Base-by-base conservation (phyloP, 495 filamentous ascomycete genomes). In the Talaromyces wortmannii region DNA sequence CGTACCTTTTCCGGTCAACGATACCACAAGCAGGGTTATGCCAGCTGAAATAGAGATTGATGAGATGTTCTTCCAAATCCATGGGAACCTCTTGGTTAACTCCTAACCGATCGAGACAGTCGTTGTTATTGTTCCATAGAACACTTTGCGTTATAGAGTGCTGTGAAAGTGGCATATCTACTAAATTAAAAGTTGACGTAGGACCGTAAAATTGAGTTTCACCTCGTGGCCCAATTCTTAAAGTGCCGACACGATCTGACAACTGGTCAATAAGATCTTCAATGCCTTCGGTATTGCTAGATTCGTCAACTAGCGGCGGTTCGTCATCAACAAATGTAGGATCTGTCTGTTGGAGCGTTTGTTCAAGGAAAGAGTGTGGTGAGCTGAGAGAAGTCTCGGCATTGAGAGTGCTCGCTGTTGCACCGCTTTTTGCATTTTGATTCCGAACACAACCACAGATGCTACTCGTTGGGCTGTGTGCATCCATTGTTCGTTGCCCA, bases 31-130 rank as follows among this genome's bases (percentile, higher is more conserved):
- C 73, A 11, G 75, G 67, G 31, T 79, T 76, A 56, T 80, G 69
- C 78, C 78, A 80, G 0, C 72, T 72, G 49, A 80, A 79, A 52
- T 75, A 80, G 0, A 80, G 68, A 52, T 78, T 67, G 11, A 73
- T 62, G 0, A 80, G 66, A 57, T 79, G 76, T 31, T 75, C 65
- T 31, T 79, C 75, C 42, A 78, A 45, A 17, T 72, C 69, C 36
- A 74, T 72, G 11, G 78, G 53, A 48, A 74, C 69, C 55, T 72
- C 71, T 48, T 73, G 70, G 8, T 75, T 76, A 58, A 23, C 4
- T 78, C 72, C 32, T 70, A 69, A 5, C 74, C 69, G 16, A 77
- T 67, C 1, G 72, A 72, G 0, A 72, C 67, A 63, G 78, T 58
- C 74, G 23, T 23, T 23, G 23, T 23, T 23, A 23, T 23, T 23